Evolutionary conservation across 2,329 filamentous ascomycete species (phyloP).

Genomic region (Colletotrichum destructivum): DNA sequence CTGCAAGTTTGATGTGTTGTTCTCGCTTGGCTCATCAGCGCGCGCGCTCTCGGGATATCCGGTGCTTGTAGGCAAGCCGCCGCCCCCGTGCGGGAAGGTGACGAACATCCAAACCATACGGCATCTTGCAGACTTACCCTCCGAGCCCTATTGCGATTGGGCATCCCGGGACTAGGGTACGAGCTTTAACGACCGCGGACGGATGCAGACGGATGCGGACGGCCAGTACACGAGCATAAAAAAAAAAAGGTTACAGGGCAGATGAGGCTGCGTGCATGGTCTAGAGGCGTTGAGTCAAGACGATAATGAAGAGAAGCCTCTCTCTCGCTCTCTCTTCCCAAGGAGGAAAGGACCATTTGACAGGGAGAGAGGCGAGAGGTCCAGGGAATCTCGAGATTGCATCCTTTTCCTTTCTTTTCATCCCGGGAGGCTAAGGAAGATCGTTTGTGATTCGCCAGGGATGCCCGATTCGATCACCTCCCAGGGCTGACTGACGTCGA

Average conservation of each 20-base stretch:
- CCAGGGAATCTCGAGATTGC: not conserved
- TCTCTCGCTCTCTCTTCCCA: not conserved
- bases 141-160: not conserved
- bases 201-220: too few relatives aligned
- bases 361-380: not conserved
- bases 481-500: constrained; percentile 1
- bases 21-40: not conserved
- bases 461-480: not conserved
- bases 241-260: not conserved
- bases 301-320: not conserved
- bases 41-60: too few relatives aligned
- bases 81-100: not conserved
- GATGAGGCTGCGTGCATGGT: not conserved
- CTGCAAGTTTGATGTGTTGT: not conserved
- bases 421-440: not conserved
- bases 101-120: not conserved
- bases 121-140: not conserved
- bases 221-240: not conserved
- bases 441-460: not conserved
- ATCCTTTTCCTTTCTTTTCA: not conserved
- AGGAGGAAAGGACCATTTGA: not conserved
- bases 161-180: not conserved
- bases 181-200: not conserved
- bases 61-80: not conserved
- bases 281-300: not conserved